Percentiles rank a stretch among this genome's conserved stretches.
These are phyloP conservation scores for Mrakia gelida DNA, from an alignment of 768 basidiomycete species.

Conservation along the genomic window DNA sequence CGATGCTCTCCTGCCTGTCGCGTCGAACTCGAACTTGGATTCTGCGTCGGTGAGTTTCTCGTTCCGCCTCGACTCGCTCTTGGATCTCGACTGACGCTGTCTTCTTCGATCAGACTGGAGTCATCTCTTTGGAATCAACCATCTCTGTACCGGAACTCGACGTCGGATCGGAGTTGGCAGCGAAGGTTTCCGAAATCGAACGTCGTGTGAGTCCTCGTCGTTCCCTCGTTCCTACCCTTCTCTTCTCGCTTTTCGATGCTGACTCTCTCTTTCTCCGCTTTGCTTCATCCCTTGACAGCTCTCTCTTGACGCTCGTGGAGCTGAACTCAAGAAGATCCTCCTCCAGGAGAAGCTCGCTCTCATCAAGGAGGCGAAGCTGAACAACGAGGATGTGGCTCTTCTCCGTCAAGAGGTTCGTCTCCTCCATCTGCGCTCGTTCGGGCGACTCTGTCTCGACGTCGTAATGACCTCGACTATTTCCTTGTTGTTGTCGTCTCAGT, in stretches of 20 bases:
- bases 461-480: too few species aligned
- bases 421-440: not conserved
- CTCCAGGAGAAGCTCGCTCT: slow-evolving; percentile 1
- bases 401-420: not conserved
- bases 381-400: not conserved
- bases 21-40: not conserved
- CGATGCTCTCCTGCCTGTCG: not conserved
- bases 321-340: not conserved
- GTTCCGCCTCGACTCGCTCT: not conserved
- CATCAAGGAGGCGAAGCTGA: not conserved
- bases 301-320: not conserved
- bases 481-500: not conserved
- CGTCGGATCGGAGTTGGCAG: not conserved
- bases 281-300: not conserved
- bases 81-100: not conserved
- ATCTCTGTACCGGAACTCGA: not conserved
- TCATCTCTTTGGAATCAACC: not conserved
- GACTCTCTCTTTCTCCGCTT: not conserved
- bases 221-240: not conserved
- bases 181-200: not conserved
- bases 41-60: not conserved
- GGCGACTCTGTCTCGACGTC: not conserved
- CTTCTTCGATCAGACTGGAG: not conserved
- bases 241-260: not conserved
- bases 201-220: slow-evolving; percentile 5